Conservation (phyloP, 768 basidiomycete species). For the Strobilomyces confusus region DNA sequence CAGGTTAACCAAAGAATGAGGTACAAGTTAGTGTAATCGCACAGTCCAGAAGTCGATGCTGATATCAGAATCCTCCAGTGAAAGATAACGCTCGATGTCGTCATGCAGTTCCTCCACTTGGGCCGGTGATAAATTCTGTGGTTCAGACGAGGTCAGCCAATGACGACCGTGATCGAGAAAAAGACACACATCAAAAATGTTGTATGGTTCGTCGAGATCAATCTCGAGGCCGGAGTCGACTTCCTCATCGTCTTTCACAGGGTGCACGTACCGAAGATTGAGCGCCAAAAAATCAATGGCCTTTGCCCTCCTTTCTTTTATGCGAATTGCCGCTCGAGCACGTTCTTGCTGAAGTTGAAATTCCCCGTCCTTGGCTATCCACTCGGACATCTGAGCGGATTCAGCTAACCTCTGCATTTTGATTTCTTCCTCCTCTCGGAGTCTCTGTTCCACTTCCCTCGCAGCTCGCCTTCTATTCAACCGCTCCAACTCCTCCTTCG, state of each 20-base stretch:
- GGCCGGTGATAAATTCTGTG: conserved; percentile 74
- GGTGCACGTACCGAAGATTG: conserved; percentile 90
- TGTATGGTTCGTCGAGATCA: conserved; percentile 97
- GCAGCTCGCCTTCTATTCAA: conserved; percentile 89
- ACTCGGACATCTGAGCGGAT: conserved; percentile 96
- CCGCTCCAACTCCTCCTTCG: conserved; percentile 91
- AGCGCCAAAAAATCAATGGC: conserved; percentile 98
- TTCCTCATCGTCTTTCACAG: conserved; percentile 64
- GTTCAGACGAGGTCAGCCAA: conserved; percentile 7
- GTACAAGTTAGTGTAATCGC: conserved; percentile 21
- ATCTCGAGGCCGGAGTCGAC: conserved; percentile 94
- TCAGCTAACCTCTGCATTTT: conserved; percentile 87
- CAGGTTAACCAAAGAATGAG: conserved; percentile 3
- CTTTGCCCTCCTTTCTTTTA: conserved; percentile 95
- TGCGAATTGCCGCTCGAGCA: conserved; percentile 84
- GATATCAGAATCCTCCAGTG: conserved; percentile 75
- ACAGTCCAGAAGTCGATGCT: conserved; percentile 99
- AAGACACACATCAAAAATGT: conserved; percentile 83
- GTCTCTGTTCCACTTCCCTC: conserved; percentile 80
- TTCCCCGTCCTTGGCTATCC: conserved; percentile 95
- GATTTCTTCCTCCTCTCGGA: conserved; percentile 91
- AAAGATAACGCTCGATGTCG: conserved; percentile 89
- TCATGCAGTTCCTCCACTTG: conserved; percentile 93
- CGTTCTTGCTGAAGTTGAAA: conserved; percentile 96
- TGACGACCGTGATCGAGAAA: not conserved